Percentiles rank a stretch among this genome's conserved stretches.
Conservation (phyloP, 2,329 filamentous ascomycete genomes). For the Alternaria sp. region DNA sequence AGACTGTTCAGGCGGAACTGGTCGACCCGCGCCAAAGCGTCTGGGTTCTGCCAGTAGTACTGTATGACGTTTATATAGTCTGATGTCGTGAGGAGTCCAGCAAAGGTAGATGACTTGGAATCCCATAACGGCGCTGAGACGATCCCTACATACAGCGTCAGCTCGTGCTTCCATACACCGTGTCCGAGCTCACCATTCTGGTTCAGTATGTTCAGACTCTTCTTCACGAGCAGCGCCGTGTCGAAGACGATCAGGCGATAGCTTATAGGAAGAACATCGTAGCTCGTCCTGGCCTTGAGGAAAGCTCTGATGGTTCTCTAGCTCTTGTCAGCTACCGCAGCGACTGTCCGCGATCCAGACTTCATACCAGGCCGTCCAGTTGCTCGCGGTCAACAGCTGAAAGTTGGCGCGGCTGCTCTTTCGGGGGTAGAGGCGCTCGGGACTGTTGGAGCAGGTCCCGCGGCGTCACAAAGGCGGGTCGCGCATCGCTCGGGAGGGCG, state of each 20-base stretch:
- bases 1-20: constrained; percentile 92
- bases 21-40: constrained; percentile 86
- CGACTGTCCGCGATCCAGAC: not conserved
- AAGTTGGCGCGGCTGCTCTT: constrained; percentile 46
- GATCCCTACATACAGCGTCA: constrained; percentile 68
- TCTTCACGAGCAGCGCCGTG: constrained; percentile 92
- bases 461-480: constrained; percentile 33
- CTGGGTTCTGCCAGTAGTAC: constrained; percentile 97
- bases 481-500: constrained; percentile 18
- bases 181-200: constrained; percentile 75
- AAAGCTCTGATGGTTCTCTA: constrained; percentile 90
- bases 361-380: constrained; percentile 75
- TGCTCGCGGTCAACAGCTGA: constrained; percentile 76
- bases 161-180: constrained; percentile 1
- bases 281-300: constrained; percentile 93
- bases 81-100: constrained; percentile 90
- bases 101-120: constrained; percentile 89
- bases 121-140: constrained; percentile 98
- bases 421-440: constrained; percentile 32
- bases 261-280: constrained; percentile 94
- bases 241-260: constrained; percentile 97
- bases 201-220: constrained; percentile 92
- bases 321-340: constrained; percentile 18
- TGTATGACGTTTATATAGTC: constrained; percentile 99
- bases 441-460: constrained; percentile 22